Conservation (phyloP, 768 basidiomycete species). For the Cystofilobasidium bisporidii region DNA sequence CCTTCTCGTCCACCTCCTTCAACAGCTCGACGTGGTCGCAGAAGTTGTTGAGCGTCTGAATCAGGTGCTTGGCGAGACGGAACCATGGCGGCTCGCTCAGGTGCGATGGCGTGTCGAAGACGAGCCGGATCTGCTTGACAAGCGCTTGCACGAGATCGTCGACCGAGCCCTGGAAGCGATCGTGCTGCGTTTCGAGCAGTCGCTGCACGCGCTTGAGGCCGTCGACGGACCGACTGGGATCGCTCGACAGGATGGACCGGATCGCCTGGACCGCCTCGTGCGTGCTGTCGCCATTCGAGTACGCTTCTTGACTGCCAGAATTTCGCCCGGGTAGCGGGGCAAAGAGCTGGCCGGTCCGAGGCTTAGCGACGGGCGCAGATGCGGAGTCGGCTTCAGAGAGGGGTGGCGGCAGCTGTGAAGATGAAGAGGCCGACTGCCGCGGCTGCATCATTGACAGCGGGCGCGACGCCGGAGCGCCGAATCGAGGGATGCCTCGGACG, state of each 20-base stretch:
- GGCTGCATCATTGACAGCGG: conserved; percentile 11
- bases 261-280: conserved; percentile 42
- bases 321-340: neutral
- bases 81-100: conserved; percentile 37
- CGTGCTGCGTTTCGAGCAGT: conserved; percentile 65
- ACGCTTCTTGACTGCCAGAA: neutral
- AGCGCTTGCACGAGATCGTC: conserved; percentile 81
- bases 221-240: conserved; percentile 76
- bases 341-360: conserved; percentile 5
- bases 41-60: conserved; percentile 89
- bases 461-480: conserved; percentile 1
- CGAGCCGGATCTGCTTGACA: conserved; percentile 41
- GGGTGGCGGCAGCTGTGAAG: neutral
- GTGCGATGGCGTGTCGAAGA: conserved; percentile 7
- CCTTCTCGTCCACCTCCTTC: conserved; percentile 73
- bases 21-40: conserved; percentile 83
- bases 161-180: conserved; percentile 63
- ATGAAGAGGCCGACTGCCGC: conserved; percentile 2
- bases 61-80: conserved; percentile 90
- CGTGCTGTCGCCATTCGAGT: neutral
- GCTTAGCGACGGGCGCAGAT: neutral
- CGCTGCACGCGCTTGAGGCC: conserved; percentile 87
- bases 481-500: neutral
- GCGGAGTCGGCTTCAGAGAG: neutral
- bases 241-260: conserved; percentile 78